Percentiles rank a stretch among this genome's conserved stretches.
Evolutionary conservation across 345 rosid genomes (phyloP).

Genomic region (Physaria fendleri): DNA sequence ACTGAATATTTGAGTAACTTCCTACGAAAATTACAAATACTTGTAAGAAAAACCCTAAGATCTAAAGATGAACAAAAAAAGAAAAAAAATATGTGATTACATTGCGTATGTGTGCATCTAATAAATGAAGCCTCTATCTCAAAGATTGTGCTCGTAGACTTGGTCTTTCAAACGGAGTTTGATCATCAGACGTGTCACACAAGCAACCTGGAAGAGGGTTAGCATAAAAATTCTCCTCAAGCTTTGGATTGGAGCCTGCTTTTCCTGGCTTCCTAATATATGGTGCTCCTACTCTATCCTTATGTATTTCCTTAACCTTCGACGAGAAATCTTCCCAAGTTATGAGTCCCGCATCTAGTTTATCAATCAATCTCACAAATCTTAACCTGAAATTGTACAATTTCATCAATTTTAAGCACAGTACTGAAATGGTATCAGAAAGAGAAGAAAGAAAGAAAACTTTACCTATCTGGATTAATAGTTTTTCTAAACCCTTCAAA

Average conservation of each 20-base stretch:
- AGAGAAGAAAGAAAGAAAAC: not conserved
- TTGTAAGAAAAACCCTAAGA: not conserved
- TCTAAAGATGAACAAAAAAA: not conserved
- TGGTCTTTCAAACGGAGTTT: conserved; percentile 27
- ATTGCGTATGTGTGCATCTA: not conserved
- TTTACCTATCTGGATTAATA: conserved; percentile 61
- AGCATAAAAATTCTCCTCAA: conserved; percentile 63
- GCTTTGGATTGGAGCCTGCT: conserved; percentile 26
- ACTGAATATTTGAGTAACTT: no score
- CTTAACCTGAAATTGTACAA: conserved; percentile 47
- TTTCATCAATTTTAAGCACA: not conserved
- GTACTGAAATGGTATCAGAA: not conserved
- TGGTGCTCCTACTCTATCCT: conserved; percentile 52
- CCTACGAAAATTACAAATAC: not conserved
- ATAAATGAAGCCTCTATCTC: conserved; percentile 9
- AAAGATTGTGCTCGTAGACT: conserved; percentile 26
- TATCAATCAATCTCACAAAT: conserved; percentile 56
- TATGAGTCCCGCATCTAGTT: conserved; percentile 37
- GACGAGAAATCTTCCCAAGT: conserved; percentile 46
- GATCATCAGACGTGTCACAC: conserved; percentile 38
- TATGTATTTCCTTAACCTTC: conserved; percentile 39
- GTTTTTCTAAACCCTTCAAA: conserved; percentile 68
- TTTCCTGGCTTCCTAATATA: conserved; percentile 34
- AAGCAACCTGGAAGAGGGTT: conserved; percentile 73
- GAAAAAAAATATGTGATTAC: not conserved